Percentiles rank a stretch among this genome's conserved stretches.
phyloP scores from a whole-genome alignment of 805 yeast species.

The Cyberlindnera sargentensis region DNA sequence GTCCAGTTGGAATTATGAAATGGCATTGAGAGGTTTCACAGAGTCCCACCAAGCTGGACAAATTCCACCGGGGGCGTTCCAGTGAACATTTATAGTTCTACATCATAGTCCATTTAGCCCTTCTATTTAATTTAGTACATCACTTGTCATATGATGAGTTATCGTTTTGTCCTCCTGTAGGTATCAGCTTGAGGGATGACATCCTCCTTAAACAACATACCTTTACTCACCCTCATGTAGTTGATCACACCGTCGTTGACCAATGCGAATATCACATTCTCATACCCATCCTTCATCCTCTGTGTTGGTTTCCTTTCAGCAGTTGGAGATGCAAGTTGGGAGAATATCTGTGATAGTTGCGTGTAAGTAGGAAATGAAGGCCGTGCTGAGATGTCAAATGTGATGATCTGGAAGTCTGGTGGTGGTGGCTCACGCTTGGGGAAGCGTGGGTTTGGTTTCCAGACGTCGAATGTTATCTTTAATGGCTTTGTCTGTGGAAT shows the following conservation, averaged over 20 bases:
- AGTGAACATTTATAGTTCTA: constrained; percentile 1
- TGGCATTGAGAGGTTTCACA: constrained; percentile 64
- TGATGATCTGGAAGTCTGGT: constrained; percentile 70
- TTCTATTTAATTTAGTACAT: too few relatives aligned
- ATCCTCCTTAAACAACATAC: constrained; percentile 37
- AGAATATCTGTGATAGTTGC: constrained; percentile 34
- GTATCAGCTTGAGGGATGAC: constrained; percentile 14
- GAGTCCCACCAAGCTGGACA: constrained; percentile 37
- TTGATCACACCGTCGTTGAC: constrained; percentile 72
- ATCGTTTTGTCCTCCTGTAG: background rate
- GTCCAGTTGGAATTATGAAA: constrained; percentile 74
- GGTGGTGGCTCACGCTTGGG: constrained; percentile 59
- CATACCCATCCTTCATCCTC: constrained; percentile 44
- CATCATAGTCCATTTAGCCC: too few relatives aligned
- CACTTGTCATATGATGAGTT: background rate
- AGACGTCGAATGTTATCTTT: constrained; percentile 48
- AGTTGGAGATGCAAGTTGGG: constrained; percentile 7
- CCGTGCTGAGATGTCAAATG: constrained; percentile 43
- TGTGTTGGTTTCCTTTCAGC: constrained; percentile 12
- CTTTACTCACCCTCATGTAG: constrained; percentile 47
- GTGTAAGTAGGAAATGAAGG: constrained; percentile 38
- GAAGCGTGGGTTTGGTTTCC: constrained; percentile 77
- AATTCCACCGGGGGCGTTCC: constrained; percentile 25
- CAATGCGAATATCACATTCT: constrained; percentile 51
- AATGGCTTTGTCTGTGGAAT: constrained; percentile 9